Base-by-base conservation (phyloP, 2,329 filamentous ascomycete species). In the Aspergillus amoenus region DNA sequence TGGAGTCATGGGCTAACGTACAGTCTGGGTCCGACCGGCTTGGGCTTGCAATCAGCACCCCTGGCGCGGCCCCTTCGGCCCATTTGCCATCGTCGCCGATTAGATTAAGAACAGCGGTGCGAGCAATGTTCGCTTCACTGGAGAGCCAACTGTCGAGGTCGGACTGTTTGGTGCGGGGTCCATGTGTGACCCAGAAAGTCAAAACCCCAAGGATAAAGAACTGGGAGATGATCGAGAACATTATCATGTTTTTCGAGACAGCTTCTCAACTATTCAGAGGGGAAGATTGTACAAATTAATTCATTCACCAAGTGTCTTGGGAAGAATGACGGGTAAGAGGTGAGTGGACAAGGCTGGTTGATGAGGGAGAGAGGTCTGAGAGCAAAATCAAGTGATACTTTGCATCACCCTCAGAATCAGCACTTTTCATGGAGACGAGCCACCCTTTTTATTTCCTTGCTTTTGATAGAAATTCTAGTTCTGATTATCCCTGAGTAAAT, bases 11-110 rank as follows among this genome's bases (percentile, higher is more conserved):
- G 40, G 40, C 5, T n/a, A 17, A 70, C 78, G 68, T 64, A 84
- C 82, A 86, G 63, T 84, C 73, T 1, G 83, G 83, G 63, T 81
- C 71, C 61, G 62, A 37, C 11, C 49, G 52, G 43, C 57, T 61
- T 4, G 59, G 59, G 39, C 59, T 61, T 12, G 59, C 59, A 44
- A 61, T 40, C 17, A 61, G 49, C 12, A 59, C 54, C 17, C 59
- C 59, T 11, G 56, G 8, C 12, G 52, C 39, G 3, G 52, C 57
- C 11, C 57, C 57, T 12, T 48, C 21, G 5, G 45, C 54, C 52
- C 56, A 61, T 27, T 32, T 40, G 15, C 59, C 59, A 21, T 58
- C 42, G 8, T 51, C 45, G 3, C 60, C 60, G 42, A 62, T 60
- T 40, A 56, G 46, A 21, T 60, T 52, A 18, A 62, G 45, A n/a